phyloP scores from a whole-genome alignment of 2,329 filamentous ascomycete species.

The Phoma sp. region DNA sequence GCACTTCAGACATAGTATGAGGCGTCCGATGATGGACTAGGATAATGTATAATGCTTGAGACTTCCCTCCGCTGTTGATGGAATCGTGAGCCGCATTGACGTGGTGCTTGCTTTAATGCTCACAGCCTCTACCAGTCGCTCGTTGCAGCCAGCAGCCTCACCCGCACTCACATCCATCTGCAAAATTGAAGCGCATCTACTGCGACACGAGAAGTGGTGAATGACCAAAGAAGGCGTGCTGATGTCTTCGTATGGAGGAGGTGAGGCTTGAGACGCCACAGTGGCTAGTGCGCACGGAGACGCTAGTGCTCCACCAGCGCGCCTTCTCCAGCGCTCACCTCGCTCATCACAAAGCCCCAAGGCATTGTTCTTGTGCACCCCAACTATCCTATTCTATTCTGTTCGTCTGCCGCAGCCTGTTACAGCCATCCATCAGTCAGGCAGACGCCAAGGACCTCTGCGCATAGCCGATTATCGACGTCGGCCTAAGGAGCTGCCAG shows the following conservation, averaged over 20 bases:
- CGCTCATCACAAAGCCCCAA: constrained; percentile 26
- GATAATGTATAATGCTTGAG: background rate
- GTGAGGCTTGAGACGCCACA: background rate
- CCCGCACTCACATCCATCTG: background rate
- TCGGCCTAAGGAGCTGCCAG: constrained; percentile 8
- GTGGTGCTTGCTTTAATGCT: background rate
- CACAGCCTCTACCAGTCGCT: background rate
- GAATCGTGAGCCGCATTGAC: background rate
- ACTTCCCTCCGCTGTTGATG: background rate
- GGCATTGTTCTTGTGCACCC: constrained; percentile 8
- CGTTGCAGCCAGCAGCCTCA: background rate
- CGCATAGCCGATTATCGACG: background rate
- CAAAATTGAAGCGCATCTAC: no score
- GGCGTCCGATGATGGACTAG: no score
- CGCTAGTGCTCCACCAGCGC: constrained; percentile 26
- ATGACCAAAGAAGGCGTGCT: no score
- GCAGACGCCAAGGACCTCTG: constrained; percentile 3
- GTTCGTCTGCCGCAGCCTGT: background rate
- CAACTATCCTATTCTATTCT: background rate
- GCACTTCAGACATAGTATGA: background rate
- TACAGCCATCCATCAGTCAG: background rate
- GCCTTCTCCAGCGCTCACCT: constrained; percentile 28
- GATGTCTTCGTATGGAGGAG: background rate
- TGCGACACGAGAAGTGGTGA: no score
- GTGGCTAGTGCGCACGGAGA: constrained; percentile 11